These are phyloP conservation scores for Penicillium sp. DNA, from an alignment of 2,329 filamentous ascomycete species.

Conservation along the genomic window DNA sequence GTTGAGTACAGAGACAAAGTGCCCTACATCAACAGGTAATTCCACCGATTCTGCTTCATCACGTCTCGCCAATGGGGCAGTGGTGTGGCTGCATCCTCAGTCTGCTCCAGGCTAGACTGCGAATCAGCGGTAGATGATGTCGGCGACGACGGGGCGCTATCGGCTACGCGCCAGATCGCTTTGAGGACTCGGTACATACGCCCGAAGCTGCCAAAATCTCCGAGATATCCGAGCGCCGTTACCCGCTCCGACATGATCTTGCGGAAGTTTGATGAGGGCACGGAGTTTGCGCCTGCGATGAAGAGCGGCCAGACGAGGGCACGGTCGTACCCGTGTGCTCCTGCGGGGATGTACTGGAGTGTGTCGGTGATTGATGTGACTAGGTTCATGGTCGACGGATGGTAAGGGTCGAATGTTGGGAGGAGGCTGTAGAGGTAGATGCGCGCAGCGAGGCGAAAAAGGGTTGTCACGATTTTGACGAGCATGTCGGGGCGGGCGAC, in stretches of 20 bases:
- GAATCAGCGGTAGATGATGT: slow-evolving; percentile 68
- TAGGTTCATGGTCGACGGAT: slow-evolving; percentile 74
- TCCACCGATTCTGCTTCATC: not conserved
- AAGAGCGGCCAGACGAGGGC: slow-evolving; percentile 80
- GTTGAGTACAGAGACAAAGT: not conserved
- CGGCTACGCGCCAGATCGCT: slow-evolving; percentile 79
- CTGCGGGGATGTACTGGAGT: slow-evolving; percentile 74
- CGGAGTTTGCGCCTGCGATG: slow-evolving; percentile 70
- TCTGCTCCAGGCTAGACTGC: too few species aligned
- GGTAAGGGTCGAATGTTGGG: slow-evolving; percentile 78
- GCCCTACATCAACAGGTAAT: not conserved
- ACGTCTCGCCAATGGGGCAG: not conserved
- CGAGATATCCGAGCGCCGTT: slow-evolving; percentile 73
- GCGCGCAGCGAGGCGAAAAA: slow-evolving; percentile 87
- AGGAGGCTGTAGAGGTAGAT: slow-evolving; percentile 94
- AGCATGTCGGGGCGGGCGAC: not conserved
- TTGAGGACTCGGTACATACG: slow-evolving; percentile 76
- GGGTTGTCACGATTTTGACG: not conserved
- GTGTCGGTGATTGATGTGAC: slow-evolving; percentile 76
- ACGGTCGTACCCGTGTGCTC: slow-evolving; percentile 6
- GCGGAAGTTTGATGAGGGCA: slow-evolving; percentile 73
- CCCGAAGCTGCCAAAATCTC: slow-evolving; percentile 81
- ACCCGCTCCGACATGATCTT: slow-evolving; percentile 75
- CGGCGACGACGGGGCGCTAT: slow-evolving; percentile 69
- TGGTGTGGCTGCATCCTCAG: not conserved